Evolutionary conservation across 2,329 filamentous ascomycete species (phyloP).

Genomic region (Uncinocarpus reesii): DNA sequence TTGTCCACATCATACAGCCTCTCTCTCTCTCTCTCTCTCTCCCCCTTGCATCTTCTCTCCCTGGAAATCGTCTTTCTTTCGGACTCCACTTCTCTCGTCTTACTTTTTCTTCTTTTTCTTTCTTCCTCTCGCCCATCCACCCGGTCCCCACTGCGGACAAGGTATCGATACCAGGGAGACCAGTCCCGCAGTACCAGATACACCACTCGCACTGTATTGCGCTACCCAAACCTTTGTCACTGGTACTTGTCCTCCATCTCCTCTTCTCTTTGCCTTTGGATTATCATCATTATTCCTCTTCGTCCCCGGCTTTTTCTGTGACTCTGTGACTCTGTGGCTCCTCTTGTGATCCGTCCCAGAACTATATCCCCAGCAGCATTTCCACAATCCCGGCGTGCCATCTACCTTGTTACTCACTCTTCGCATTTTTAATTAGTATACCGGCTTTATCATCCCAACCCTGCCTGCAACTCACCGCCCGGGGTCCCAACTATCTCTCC

Average conservation of each 20-base stretch:
- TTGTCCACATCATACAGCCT: no score
- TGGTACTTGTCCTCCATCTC: conserved; percentile 2
- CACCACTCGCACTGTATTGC: conserved; percentile 1
- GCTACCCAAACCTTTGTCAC: conserved; percentile 8
- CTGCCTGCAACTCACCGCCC: neutral
- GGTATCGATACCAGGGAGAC: conserved; percentile 5
- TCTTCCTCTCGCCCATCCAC: neutral
- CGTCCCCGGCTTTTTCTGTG: neutral
- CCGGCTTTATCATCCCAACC: conserved; percentile 1
- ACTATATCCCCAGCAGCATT: no score
- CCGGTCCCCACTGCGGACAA: conserved; percentile 1
- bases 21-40: neutral
- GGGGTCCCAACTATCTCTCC: neutral
- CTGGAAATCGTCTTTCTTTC: neutral
- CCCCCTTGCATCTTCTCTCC: neutral
- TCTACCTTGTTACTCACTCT: conserved; percentile 8
- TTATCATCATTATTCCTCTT: neutral
- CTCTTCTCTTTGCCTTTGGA: neutral
- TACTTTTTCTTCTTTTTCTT: neutral
- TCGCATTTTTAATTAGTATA: neutral
- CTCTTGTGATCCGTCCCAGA: no score
- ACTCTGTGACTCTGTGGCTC: neutral
- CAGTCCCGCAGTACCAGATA: conserved; percentile 7
- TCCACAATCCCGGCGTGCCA: neutral
- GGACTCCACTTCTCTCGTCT: neutral